These are phyloP conservation scores for Talaromyces ruber DNA, from an alignment of 495 filamentous ascomycete species.

Conservation along the genomic window DNA sequence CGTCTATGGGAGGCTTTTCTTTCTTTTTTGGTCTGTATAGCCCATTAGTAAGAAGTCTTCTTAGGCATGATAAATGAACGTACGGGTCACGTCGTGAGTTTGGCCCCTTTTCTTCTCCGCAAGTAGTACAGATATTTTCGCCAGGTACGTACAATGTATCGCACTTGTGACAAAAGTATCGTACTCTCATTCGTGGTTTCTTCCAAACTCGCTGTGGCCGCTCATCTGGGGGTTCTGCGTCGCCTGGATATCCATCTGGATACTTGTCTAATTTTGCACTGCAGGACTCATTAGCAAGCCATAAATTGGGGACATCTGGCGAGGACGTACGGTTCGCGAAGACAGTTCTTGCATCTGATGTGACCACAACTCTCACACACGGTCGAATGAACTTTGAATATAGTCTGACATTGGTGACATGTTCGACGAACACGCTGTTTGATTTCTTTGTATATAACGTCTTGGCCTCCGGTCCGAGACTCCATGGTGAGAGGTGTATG, in stretches of 20 bases:
- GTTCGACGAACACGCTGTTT: constrained; percentile 63
- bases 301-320: neutral
- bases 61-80: constrained; percentile 13
- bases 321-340: constrained; percentile 65
- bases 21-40: constrained; percentile 46
- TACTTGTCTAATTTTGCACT: constrained; percentile 66
- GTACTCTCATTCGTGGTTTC: constrained; percentile 36
- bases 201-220: constrained; percentile 30
- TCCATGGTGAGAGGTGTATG: constrained; percentile 45
- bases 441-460: constrained; percentile 56
- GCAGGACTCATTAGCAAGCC: constrained; percentile 8
- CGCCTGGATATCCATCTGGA: constrained; percentile 70
- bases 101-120: constrained; percentile 46
- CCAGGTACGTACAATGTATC: constrained; percentile 40
- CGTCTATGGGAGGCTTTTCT: constrained; percentile 54
- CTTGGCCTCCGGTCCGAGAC: constrained; percentile 58
- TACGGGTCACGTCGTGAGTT: constrained; percentile 44
- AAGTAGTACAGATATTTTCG: constrained; percentile 48
- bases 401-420: constrained; percentile 66
- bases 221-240: constrained; percentile 35
- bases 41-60: constrained; percentile 12
- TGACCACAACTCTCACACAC: constrained; percentile 67
- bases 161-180: constrained; percentile 61
- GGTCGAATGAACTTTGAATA: constrained; percentile 50
- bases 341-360: constrained; percentile 71